Conservation (phyloP, 78 protist genomes). For the Goniomonas avonlea region DNA sequence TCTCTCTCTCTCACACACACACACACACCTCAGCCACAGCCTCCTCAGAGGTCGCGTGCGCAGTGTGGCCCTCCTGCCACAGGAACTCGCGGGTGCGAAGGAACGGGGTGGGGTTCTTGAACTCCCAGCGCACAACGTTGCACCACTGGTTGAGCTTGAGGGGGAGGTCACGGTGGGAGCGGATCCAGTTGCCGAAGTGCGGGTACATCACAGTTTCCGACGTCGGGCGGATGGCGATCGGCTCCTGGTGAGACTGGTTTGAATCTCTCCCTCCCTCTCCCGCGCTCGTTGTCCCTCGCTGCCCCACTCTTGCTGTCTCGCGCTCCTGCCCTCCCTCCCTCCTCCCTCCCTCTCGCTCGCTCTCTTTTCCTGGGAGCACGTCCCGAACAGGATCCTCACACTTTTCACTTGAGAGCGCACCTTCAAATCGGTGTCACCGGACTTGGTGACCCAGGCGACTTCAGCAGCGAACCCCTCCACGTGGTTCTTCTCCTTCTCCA, state of each 20-base stretch:
- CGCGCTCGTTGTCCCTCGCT: neutral
- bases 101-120: conserved; percentile 94
- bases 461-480: conserved; percentile 86
- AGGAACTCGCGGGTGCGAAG: conserved; percentile 92
- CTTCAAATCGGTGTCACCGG: conserved; percentile 54
- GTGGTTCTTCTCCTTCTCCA: conserved; percentile 60
- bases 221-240: conserved; percentile 96
- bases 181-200: conserved; percentile 81
- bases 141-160: conserved; percentile 60
- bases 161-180: conserved; percentile 93
- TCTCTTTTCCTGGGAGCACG: neutral
- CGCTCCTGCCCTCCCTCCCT: neutral
- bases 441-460: conserved; percentile 95
- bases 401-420: neutral
- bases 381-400: neutral
- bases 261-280: neutral
- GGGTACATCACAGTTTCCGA: conserved; percentile 96
- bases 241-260: conserved; percentile 59
- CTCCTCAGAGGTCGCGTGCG: conserved; percentile 66
- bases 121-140: conserved; percentile 98
- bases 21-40: too few species aligned
- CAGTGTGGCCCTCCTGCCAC: conserved; percentile 99
- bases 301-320: neutral
- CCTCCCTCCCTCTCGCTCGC: neutral
- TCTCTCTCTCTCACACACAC: too few species aligned